Base-by-base conservation (phyloP, 306 rosid genomes). In the Luffa acutangula region DNA sequence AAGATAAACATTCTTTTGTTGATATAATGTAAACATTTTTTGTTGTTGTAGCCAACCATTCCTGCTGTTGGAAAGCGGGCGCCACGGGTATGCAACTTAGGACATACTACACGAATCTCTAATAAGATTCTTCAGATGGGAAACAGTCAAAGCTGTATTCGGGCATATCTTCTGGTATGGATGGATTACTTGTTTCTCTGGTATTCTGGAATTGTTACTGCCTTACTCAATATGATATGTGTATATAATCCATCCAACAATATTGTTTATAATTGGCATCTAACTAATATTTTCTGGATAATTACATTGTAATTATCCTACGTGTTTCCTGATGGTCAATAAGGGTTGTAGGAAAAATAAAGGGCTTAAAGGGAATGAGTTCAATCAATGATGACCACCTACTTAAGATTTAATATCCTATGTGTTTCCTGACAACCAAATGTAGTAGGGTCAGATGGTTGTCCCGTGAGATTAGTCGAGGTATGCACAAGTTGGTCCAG, bases 31-130 rank as follows among this genome's bases (percentile, higher is more conserved):
- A 18, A 53, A 72, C 10, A 37, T 53, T 85, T 71, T 70, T 76
- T 87, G 84, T 39, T 78, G 64, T 81, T 89, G 89, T 86, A 96
- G 99, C 92, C 96, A 84, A 93, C 99, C 4, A 37, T 83, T 72
- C 87, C 89, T 75, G 88, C 97, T 57, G 45, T 81, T 75, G 96
- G 96, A 31, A 91, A 87, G 81, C 86, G 11, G 76, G 87, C 91
- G 11, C 94, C 96, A 60, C 93, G 94, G 80, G 89, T 80, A 6
- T 97, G 99, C 81, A 91, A 96, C 86, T 81, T 93, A 74, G 99
- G 99, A 37, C 98, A 96, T 82, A 89, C 92, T 49, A 91, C 97
- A 36, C 87, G 91, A 59, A 82, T 91, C 80, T 87, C 89, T 80
- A 96, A 91, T 86, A 93, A 91, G 87, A 89, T 96, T 82, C 65